Conservation (phyloP, 1,139 yeast species). For the Zygotorulaspora mrakii region DNA sequence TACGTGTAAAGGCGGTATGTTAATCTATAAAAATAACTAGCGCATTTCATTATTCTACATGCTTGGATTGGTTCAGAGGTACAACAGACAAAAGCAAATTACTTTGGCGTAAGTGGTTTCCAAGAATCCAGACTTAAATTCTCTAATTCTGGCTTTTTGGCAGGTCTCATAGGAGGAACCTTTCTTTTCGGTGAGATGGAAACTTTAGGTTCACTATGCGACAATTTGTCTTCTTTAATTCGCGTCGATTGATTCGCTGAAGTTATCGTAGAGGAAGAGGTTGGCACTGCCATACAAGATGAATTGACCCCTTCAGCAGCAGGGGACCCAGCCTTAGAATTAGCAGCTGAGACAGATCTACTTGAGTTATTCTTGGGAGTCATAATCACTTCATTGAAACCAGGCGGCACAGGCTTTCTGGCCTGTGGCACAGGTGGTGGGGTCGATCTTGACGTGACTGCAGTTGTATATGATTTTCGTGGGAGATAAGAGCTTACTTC, state of each 20-base stretch:
- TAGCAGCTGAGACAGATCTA: conserved; percentile 8
- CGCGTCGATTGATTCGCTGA: background rate
- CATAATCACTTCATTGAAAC: conserved; percentile 27
- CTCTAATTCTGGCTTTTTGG: conserved; percentile 27
- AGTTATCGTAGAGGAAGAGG: conserved; percentile 2
- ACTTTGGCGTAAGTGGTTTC: conserved; percentile 56
- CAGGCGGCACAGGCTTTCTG: conserved; percentile 32
- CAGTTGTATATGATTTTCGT: conserved; percentile 1
- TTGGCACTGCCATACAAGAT: conserved; percentile 6
- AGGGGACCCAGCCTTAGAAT: conserved; percentile 8
- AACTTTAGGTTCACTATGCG: background rate
- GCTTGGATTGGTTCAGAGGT: background rate
- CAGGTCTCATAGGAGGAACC: conserved; percentile 23
- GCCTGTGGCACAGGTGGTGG: conserved; percentile 33
- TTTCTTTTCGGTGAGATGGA: conserved; percentile 12
- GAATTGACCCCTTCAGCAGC: conserved; percentile 18
- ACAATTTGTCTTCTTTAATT: background rate
- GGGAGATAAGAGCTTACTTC: conserved; percentile 1
- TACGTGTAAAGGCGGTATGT: background rate
- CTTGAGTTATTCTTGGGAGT: conserved; percentile 29
- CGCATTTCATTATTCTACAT: background rate
- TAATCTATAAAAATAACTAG: background rate
- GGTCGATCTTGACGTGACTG: conserved; percentile 8
- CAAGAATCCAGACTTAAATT: conserved; percentile 47
- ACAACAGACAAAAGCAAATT: conserved; percentile 13